These are phyloP conservation scores for Debaryomyces coudertii DNA, from an alignment of 1,139 yeast genomes.

Conservation along the genomic window DNA sequence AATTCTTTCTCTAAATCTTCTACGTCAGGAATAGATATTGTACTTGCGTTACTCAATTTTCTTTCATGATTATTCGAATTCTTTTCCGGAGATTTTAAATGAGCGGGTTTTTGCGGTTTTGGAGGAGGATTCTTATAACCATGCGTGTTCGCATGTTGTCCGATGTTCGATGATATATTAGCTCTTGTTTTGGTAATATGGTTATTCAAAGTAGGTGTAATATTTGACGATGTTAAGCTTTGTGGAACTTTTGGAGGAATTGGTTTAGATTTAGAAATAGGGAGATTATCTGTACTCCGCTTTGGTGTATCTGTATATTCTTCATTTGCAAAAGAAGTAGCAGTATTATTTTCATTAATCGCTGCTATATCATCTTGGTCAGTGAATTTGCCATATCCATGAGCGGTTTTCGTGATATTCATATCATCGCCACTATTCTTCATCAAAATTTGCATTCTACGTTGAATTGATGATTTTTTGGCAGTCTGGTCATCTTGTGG, in stretches of 20 bases:
- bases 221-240: slow-evolving; percentile 5
- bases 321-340: slow-evolving; percentile 12
- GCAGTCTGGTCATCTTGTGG: slow-evolving; percentile 17
- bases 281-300: background rate
- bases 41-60: slow-evolving; percentile 43
- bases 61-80: slow-evolving; percentile 21
- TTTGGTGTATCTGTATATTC: slow-evolving; percentile 5
- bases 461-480: slow-evolving; percentile 57
- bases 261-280: slow-evolving; percentile 10
- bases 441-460: slow-evolving; percentile 65
- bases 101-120: slow-evolving; percentile 61
- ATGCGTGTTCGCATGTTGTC: background rate
- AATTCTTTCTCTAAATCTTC: slow-evolving; percentile 60
- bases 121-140: slow-evolving; percentile 55
- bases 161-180: background rate
- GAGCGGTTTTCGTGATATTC: slow-evolving; percentile 61
- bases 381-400: slow-evolving; percentile 76
- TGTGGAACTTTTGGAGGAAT: slow-evolving; percentile 40
- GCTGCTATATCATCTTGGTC: slow-evolving; percentile 50
- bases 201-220: background rate
- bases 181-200: background rate
- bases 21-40: slow-evolving; percentile 52
- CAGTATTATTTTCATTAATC: slow-evolving; percentile 27
- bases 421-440: slow-evolving; percentile 45
- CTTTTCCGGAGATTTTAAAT: slow-evolving; percentile 45